Conservation (phyloP, 2,329 filamentous ascomycete genomes). For the Rasamsonia emersonii region DNA sequence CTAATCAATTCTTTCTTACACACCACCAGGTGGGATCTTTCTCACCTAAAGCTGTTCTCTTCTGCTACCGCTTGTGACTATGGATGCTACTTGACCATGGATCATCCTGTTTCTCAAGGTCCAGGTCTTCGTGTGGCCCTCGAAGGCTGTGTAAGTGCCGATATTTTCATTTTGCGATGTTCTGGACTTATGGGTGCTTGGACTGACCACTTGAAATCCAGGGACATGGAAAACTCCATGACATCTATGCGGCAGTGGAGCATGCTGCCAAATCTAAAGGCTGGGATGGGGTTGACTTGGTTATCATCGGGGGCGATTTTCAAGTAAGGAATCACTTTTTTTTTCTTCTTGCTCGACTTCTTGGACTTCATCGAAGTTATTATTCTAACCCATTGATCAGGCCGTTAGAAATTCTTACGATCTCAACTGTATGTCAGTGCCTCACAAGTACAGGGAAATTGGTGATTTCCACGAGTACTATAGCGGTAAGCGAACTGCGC, state of each 20-base stretch:
- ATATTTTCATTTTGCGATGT: slow-evolving; percentile 1
- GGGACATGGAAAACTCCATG: slow-evolving; percentile 86
- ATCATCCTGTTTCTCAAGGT: slow-evolving; percentile 2
- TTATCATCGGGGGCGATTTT: slow-evolving; percentile 96
- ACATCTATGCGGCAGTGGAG: slow-evolving; percentile 75
- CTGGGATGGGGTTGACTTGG: slow-evolving; percentile 75
- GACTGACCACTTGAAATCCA: slow-evolving; percentile 27
- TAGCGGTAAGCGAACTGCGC: slow-evolving; percentile 64
- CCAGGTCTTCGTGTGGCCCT: slow-evolving; percentile 61
- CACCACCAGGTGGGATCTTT: too few species aligned
- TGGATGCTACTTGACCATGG: too few species aligned
- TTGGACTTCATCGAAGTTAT: too few species aligned
- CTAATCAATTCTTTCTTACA: too few species aligned
- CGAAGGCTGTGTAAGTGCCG: slow-evolving; percentile 67
- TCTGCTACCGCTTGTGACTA: too few species aligned
- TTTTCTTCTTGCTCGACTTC: neutral
- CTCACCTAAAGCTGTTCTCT: too few species aligned
- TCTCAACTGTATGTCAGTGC: slow-evolving; percentile 80
- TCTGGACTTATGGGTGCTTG: neutral
- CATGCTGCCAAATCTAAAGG: slow-evolving; percentile 59
- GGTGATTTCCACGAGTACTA: slow-evolving; percentile 96
- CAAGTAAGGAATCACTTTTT: slow-evolving; percentile 47
- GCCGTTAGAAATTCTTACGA: slow-evolving; percentile 83
- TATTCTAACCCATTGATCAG: slow-evolving; percentile 33
- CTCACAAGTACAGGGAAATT: slow-evolving; percentile 75